Evolutionary conservation across 1,284 basidiomycete genomes (phyloP), one percentile per base, ranked within the genome.

Genomic region (Stygiomarasmius scandens): DNA sequence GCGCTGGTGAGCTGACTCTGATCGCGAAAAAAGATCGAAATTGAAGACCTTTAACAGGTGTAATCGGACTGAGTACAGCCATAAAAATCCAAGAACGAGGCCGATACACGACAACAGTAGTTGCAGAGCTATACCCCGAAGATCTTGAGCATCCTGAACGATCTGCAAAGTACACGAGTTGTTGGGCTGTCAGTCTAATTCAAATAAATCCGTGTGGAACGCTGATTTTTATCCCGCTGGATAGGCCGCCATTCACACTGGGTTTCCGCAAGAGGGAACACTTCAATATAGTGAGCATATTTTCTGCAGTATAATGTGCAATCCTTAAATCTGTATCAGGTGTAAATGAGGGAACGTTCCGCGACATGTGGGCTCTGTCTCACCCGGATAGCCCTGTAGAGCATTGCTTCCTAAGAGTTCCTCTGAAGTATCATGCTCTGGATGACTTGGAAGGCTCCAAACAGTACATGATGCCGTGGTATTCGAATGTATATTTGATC

Each of bases 291-390:
- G 87, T 86, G 58, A 50, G 77, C 65, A 22, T 47, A 19, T 23
- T 38, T 12, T 22, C 34, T 43, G 52, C 49, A 14, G 32, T 50
- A 47, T 9, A 16, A 41, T 45, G n/a, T 55, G 38, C 50, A 22
- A 8, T 29, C 48, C n/a, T 36, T 25, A 22, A 14, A 49, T 9
- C 6, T 12, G 29, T 55, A 34, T 24, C 50, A 91, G 89, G 74
- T n/a, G 76, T 90, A 55, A 89, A 92, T 65, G 71, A 78, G 58
- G 86, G 86, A 56, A 92, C 91, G 0, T 92, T 93, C 71, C 67
- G 82, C 19, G 77, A 72, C 2, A 84, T 93, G 79, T 92, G 88
- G 87, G 71, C 80, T 52, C 74, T 91, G 60, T 91, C 89, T 2
- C 78, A 74, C 6, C 79, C 82, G 0, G 82, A 79, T 16, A 72